A percentile compares a stretch with the other conserved stretches of the same genome.
phyloP scores from a whole-genome alignment of 2,329 filamentous ascomycete genomes.

The Stagonosporopsis cucurbitacearum region DNA sequence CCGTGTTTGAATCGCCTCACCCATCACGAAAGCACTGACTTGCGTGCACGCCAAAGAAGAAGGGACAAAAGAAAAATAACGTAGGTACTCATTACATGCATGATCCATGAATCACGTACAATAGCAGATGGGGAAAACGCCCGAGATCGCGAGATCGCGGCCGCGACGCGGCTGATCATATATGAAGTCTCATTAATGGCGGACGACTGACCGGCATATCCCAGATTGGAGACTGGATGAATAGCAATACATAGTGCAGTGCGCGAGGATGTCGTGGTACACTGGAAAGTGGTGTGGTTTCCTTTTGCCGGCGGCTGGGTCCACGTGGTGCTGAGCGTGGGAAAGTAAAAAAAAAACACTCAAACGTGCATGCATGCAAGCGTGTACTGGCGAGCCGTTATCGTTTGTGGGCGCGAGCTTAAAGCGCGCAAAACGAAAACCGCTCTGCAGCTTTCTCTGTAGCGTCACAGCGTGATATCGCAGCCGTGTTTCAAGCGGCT shows the following conservation, averaged over 20 bases:
- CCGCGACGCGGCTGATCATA: conserved; percentile 6
- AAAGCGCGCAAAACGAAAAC: not conserved
- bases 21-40: not conserved
- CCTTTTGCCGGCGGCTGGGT: not conserved
- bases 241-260: not conserved
- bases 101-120: conserved; percentile 10
- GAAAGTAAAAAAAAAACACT: not conserved
- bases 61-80: too few relatives aligned
- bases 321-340: not conserved
- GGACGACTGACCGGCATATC: not conserved
- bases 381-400: not conserved
- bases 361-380: not conserved
- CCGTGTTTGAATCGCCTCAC: not conserved
- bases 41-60: too few relatives aligned
- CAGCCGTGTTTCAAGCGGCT: conserved; percentile 8
- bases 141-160: conserved; percentile 16
- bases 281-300: not conserved
- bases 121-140: not conserved
- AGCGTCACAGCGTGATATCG: conserved; percentile 11
- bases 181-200: conserved; percentile 16
- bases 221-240: not conserved
- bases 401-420: not conserved
- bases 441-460: not conserved
- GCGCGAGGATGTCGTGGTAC: not conserved
- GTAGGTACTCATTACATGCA: too few relatives aligned